Evolutionary conservation across 768 basidiomycete species (phyloP), one percentile per base, ranked within the genome.

Genomic region (Hericium coralloides): DNA sequence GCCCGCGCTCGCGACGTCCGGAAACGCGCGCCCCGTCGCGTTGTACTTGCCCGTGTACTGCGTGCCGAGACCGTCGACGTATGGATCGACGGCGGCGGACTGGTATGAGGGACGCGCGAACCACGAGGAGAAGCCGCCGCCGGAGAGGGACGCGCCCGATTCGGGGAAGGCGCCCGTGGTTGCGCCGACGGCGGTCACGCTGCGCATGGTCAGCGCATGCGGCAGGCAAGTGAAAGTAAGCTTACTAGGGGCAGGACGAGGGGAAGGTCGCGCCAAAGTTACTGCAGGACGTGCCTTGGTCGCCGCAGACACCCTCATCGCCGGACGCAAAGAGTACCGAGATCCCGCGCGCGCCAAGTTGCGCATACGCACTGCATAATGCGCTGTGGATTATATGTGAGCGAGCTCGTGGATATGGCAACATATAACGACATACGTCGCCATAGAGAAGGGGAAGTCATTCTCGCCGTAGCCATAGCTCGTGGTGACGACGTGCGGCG

Each of bases 341-440:
- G 12, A 64, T 63, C 12, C 73, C 72, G 45, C 67, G 70, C 7
- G 71, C 70, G 38, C 70, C 70, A 18, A 74, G 68, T 59, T 70
- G 69, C 51, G 63, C 60, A 60, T 70, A 72, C 12, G 66, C 68
- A 52, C 70, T 70, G 63, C 73, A 74, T 38, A 74, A 56, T 15
- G 60, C 55, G 53, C 69, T 71, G 37, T n/a, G 8, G 8, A 15
- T 8, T 6, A 8, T 7, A 6, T 31, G 4, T 31, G 6, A 31
- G 26, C 26, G 2, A 5, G 7, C 31, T 31, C 8, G 9, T 26
- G 1, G 7, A 17, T 23, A 14, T 0, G 14, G 26, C 9, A 26
- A 0, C 7, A 4, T 9, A 14, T 17, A 5, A 37, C 3, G 1
- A 43, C 38, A 18, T 4, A 55, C 20, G 17, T 10, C 3, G 31